Evolutionary conservation across 2,329 filamentous ascomycete species (phyloP), one percentile per base, ranked within the genome.

Genomic region (Colletotrichum truncatum): DNA sequence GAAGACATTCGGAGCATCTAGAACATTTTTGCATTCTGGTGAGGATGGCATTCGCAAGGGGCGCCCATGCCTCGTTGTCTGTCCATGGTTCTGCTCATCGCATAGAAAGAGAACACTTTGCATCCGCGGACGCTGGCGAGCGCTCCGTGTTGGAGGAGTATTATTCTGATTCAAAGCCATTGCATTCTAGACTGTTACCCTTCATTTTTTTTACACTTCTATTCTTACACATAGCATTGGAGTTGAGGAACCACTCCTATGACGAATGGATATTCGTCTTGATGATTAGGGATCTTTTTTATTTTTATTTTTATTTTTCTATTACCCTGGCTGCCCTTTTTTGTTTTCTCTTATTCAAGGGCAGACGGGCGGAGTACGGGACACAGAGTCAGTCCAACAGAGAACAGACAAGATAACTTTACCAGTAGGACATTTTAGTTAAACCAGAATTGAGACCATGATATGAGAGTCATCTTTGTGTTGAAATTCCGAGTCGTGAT

Each of bases 1-100:
- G 53, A 39, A 48, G 51, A 38, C 52, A 55, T 57, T 56, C 45
- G 46, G 51, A 63, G 62, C 55, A 65, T 66, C 61, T 56, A 59
- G 46, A 41, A 11, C 32, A 58, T 66, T 55, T n/a, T 67, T 67
- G 66, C 56, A 63, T 66, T 58, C 46, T 53, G 36, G 46, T 48
- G 48, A 46, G 46, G 26, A 11, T 23, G 56, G 30, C 45, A 26
- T 18, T 38, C 10, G 36, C 45, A 39, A 46, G 45, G 25, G 52
- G 51, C 46, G 59, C 39, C 59, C 64, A 52, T 12, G 45, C 63
- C 32, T 14, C 32, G 16, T 16, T 43, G 32, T 25, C 45, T 45
- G 18, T 14, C 52, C 34, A 18, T 51, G 23, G 16, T 38, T 11
- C 43, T 30, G 26, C 48, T 36, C 18, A 30, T 53, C 32, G 18